Conservation (phyloP, 2,329 filamentous ascomycete species). For the Colletotrichum viniferum region DNA sequence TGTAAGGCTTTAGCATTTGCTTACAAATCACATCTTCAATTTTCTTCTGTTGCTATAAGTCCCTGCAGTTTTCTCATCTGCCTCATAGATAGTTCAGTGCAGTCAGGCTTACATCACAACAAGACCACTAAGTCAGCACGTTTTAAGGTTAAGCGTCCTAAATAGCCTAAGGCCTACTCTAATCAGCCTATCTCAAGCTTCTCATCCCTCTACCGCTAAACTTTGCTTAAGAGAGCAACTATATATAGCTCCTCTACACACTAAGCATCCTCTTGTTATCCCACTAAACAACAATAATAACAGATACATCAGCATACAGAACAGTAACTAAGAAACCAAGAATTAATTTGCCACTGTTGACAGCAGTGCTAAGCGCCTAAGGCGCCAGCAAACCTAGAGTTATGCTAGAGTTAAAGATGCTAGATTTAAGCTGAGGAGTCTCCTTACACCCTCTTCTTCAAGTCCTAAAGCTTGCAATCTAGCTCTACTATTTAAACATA, state of each 20-base stretch:
- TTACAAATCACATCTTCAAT: not conserved
- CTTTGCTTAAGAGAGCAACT: accelerated
- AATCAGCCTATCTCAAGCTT: accelerated
- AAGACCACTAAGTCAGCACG: not conserved
- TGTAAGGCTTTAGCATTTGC: not conserved
- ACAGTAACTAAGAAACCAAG: not conserved
- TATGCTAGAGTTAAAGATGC: not conserved
- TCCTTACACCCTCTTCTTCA: not conserved
- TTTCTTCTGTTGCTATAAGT: not conserved
- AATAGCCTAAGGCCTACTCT: not conserved
- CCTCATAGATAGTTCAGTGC: too few species aligned
- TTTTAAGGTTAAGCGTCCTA: not conserved
- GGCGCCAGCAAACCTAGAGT: accelerated
- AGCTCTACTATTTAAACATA: not conserved
- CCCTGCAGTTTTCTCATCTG: not conserved
- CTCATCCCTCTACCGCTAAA: not conserved
- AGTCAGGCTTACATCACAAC: accelerated
- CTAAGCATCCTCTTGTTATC: accelerated
- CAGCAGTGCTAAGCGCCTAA: not conserved
- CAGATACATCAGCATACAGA: not conserved
- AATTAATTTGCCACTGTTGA: accelerated
- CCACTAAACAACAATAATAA: accelerated
- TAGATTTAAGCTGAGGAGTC: not conserved
- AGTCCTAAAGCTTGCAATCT: not conserved
- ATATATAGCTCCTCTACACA: not conserved